Evolutionary conservation across 495 filamentous ascomycete species (phyloP), one percentile per base, ranked within the genome.

Genomic region (Podospora sp.): DNA sequence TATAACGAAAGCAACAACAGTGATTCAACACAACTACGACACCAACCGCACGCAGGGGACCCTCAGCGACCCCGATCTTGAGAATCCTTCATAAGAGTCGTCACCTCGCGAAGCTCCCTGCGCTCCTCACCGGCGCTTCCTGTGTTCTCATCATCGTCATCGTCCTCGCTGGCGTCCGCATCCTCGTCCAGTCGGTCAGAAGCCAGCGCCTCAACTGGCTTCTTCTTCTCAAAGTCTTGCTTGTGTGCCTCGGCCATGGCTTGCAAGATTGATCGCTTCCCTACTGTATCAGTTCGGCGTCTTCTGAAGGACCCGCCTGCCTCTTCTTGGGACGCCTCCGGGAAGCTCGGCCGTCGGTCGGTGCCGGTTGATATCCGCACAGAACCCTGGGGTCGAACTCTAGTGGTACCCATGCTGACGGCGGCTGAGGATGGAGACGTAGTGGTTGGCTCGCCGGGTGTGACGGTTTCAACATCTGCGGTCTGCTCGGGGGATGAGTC

Each of bases 181-280:
- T 75, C 73, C 0, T 62, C 73, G 9, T 58, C 71, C 21, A 66
- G 62, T 16, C 52, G 20, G 62, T 63, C 21, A 0, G 71, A 60
- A 46, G 69, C 65, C 24, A 64, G 33, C 25, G 64, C 66, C 20
- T 52, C 69, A n/a, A 58, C 60, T 58, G 80, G 85, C 59, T 86
- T 81, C 75, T 85, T 89, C 75, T 91, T 86, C 79, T 95, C 89
- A 75, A 96, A 97, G 75, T 97, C 93, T 71, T 95, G 90, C 40
- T 87, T 88, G 69, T 97, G 93, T 11, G 93, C 93, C 49, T 84
- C 80, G 6, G 88, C 86, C 68, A 96, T 81, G 12, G 90, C 84
- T 9, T 76, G 76, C 12, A 76, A 74, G 20, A 86, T 86, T 72
- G 66, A 90, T 81, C 60, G 87, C 79, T 20, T 88, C 72, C 62